Evolutionary conservation across 2,329 filamentous ascomycete genomes (phyloP), one percentile per base, ranked within the genome.

Genomic region (Trichoderma simmonsii): DNA sequence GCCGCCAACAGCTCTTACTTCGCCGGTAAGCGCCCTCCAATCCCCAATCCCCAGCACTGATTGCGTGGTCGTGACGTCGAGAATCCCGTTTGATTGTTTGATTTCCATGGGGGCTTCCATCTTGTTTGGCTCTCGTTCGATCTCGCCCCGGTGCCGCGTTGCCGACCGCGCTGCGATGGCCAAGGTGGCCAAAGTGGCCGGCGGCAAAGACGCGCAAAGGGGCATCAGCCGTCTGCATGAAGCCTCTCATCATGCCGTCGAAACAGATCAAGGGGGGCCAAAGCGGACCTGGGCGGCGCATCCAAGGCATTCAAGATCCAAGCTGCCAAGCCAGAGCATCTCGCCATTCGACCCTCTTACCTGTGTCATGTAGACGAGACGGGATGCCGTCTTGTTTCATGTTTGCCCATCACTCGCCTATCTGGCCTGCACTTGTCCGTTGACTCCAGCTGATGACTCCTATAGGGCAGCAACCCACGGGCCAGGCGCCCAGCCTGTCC

Each of bases 401-500:
- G 43, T 75, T 61, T 71, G 69, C 72, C 59, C 69, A 72, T 70
- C 66, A 61, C 67, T 61, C 66, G 54, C 51, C 36, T 43, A 72
- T 72, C 66, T 72, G 48, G 64, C 59, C 60, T 72, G 34, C 32
- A 48, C 26, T 66, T 73, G 21, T 54, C 36, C 59, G 62, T 63
- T 30, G 32, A 36, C 64, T 54, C 54, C 32, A 30, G 73, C 71
- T 74, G 43, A 73, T 75, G 57, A 69, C 62, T 71, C 64, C 57
- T 71, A 66, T 63, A 77, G 76, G 75, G 26, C 76, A 74, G 71
- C 72, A 68, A 66, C 70, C 73, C 32, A 57, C 66, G 54, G 43
- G 68, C n/a, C 72, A 73, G 70, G 51, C 75, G 71, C 73, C 76
- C 72, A 86, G 85, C 76, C 84, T 91, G 79, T 84, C 87, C 70